These are phyloP conservation scores for Blumeriella jaapii DNA, from an alignment of 2,329 filamentous ascomycete genomes.

Conservation along the genomic window DNA sequence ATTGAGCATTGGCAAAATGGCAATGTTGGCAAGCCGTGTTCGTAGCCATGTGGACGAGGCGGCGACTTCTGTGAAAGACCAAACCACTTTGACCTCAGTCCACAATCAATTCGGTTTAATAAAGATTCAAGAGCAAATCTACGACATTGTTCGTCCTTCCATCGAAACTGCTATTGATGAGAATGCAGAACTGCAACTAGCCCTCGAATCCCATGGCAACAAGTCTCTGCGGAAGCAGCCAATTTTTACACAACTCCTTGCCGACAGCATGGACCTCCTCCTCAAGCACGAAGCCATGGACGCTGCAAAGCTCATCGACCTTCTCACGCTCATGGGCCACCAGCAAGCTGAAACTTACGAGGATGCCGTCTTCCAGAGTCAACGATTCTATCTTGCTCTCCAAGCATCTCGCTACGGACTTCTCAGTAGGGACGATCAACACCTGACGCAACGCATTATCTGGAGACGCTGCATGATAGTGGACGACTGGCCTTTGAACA, in stretches of 20 bases:
- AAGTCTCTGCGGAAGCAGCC: constrained; percentile 45
- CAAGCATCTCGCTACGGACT: constrained; percentile 34
- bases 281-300: constrained; percentile 63
- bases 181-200: constrained; percentile 64
- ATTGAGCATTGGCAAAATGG: constrained; percentile 77
- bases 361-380: constrained; percentile 34
- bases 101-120: constrained; percentile 33
- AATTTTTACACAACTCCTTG: constrained; percentile 59
- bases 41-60: constrained; percentile 30
- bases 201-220: constrained; percentile 48
- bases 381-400: constrained; percentile 55
- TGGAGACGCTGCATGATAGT: constrained; percentile 81
- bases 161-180: constrained; percentile 67
- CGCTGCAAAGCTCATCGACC: constrained; percentile 53
- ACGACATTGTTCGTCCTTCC: constrained; percentile 55
- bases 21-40: constrained; percentile 50
- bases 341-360: constrained; percentile 31
- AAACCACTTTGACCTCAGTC: constrained; percentile 28
- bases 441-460: constrained; percentile 49
- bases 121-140: constrained; percentile 68
- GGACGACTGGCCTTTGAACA: constrained; percentile 75
- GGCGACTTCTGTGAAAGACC: constrained; percentile 18
- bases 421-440: constrained; percentile 43
- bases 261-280: constrained; percentile 56
- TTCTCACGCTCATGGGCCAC: constrained; percentile 62